These are phyloP conservation scores for Aspergillus uvarum DNA, from an alignment of 2,329 filamentous ascomycete genomes.

Conservation along the genomic window DNA sequence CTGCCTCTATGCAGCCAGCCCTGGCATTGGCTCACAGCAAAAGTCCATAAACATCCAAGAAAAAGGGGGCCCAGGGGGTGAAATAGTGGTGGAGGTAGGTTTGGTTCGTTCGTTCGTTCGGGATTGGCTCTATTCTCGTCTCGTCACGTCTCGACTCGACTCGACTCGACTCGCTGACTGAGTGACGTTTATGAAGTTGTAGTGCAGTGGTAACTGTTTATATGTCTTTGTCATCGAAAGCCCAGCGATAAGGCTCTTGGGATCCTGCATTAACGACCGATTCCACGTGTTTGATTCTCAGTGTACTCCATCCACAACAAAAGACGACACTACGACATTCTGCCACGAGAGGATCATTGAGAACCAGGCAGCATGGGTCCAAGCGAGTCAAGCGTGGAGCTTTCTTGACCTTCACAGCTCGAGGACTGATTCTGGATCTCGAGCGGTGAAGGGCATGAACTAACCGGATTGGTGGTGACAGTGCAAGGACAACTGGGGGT, in stretches of 20 bases:
- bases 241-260: not conserved
- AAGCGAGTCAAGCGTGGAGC: not conserved
- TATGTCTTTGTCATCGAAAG: not conserved
- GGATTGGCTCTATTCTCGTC: not conserved
- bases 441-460: constrained; percentile 21
- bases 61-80: not conserved
- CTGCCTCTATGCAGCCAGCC: not conserved
- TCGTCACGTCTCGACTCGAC: too few species aligned
- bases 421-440: constrained; percentile 11
- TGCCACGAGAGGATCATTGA: not conserved
- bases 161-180: not conserved
- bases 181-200: not conserved
- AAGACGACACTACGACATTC: not conserved
- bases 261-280: not conserved
- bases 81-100: too few species aligned
- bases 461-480: constrained; percentile 18
- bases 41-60: not conserved
- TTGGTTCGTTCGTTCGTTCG: too few species aligned
- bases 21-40: not conserved
- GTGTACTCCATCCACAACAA: not conserved
- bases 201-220: too few species aligned
- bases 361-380: constrained; percentile 1
- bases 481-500: constrained; percentile 15
- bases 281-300: not conserved
- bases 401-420: not conserved